Percentiles rank a stretch among this genome's conserved stretches.
Conservation (phyloP, 2,329 filamentous ascomycete genomes). For the Talaromyces sp. region DNA sequence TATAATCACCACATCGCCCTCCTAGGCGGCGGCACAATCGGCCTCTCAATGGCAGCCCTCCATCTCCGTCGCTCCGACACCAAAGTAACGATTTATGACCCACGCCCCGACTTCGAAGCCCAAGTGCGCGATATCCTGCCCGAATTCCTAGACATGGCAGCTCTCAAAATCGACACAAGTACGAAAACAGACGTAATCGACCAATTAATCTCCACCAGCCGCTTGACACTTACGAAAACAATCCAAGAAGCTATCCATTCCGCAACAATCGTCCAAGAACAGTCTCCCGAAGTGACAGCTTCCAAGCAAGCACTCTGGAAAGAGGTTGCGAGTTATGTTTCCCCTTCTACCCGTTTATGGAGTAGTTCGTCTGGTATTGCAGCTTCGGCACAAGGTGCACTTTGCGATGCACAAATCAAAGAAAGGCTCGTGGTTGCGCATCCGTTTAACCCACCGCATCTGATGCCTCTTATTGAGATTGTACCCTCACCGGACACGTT, state of each 20-base stretch:
- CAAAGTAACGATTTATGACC: constrained; percentile 54
- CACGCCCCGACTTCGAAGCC: constrained; percentile 49
- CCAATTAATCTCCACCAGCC: constrained; percentile 25
- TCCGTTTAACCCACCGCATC: constrained; percentile 64
- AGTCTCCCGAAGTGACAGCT: constrained; percentile 56
- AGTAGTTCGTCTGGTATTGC: constrained; percentile 62
- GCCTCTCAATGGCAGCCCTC: constrained; percentile 59
- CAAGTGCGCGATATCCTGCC: constrained; percentile 50
- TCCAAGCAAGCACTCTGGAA: constrained; percentile 59
- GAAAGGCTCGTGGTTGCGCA: constrained; percentile 59
- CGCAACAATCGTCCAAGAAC: constrained; percentile 61
- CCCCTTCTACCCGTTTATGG: constrained; percentile 55
- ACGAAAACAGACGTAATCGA: constrained; percentile 18
- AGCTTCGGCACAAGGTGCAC: constrained; percentile 50
- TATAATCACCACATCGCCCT: constrained; percentile 34
- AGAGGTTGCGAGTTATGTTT: constrained; percentile 52
- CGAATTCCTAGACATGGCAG: constrained; percentile 45
- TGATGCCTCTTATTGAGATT: constrained; percentile 64
- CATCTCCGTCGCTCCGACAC: constrained; percentile 50
- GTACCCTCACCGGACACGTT: constrained; percentile 54
- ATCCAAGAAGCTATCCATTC: constrained; percentile 46
- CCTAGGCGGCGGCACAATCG: constrained; percentile 51
- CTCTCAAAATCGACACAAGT: constrained; percentile 1
- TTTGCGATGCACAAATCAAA: constrained; percentile 41
- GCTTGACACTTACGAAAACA: constrained; percentile 41